phyloP scores from a whole-genome alignment of 2,329 filamentous ascomycete species.

The Pseudovirgaria hyperparasitica region DNA sequence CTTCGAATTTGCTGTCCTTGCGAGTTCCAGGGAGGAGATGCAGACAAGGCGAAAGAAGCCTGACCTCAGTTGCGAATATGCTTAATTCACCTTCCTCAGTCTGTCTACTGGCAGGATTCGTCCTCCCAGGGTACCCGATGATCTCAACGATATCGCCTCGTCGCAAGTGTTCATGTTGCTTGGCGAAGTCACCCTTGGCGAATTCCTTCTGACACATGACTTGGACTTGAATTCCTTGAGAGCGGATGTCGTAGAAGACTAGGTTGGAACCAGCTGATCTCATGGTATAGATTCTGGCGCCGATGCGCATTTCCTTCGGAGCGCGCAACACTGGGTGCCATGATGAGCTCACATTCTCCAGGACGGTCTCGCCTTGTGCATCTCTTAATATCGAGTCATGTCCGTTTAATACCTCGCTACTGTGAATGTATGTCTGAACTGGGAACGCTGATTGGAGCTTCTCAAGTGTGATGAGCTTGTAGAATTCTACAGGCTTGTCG shows the following conservation, averaged over 20 bases:
- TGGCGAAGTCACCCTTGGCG: constrained; percentile 61
- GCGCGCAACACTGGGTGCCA: no score
- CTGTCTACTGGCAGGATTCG: constrained; percentile 75
- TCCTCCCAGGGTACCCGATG: constrained; percentile 71
- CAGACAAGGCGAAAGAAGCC: constrained; percentile 79
- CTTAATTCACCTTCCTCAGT: constrained; percentile 88
- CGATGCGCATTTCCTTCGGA: constrained; percentile 64
- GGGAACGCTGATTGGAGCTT: no score
- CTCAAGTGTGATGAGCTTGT: no score
- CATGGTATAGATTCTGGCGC: constrained; percentile 81
- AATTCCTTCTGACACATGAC: constrained; percentile 85
- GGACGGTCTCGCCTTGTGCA: constrained; percentile 72
- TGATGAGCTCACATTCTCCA: no score
- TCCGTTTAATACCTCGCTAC: no score
- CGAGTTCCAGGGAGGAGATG: constrained; percentile 82
- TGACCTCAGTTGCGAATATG: constrained; percentile 78
- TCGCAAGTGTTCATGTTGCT: constrained; percentile 80
- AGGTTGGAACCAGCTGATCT: constrained; percentile 69
- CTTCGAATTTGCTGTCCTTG: constrained; percentile 70
- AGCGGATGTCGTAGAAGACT: constrained; percentile 78
- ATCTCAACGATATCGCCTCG: constrained; percentile 90
- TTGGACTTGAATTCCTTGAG: constrained; percentile 68
- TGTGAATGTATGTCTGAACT: no score
- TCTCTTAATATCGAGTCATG: no score
- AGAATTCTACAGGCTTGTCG: no score